Evolutionary conservation across 371 early-diverging fungal species (phyloP).

Genomic region (Mortierella sp.): DNA sequence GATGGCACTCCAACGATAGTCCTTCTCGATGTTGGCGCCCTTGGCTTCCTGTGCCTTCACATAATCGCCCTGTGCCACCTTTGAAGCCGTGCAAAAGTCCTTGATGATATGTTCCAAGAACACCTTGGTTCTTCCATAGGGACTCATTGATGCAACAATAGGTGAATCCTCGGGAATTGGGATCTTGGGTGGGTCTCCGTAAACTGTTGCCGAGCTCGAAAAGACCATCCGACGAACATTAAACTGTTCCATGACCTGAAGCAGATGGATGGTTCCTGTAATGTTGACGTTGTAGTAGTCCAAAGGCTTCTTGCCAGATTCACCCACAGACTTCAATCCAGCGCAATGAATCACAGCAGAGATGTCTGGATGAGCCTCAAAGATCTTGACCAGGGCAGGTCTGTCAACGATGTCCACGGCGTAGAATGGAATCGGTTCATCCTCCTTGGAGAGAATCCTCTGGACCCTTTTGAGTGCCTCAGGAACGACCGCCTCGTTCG

Average conservation of each 20-base stretch:
- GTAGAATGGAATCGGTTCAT: slow-evolving; percentile 72
- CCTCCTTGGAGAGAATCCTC: slow-evolving; percentile 42
- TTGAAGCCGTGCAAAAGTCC: slow-evolving; percentile 71
- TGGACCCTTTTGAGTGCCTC: slow-evolving; percentile 67
- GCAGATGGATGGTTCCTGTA: slow-evolving; percentile 66
- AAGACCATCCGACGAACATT: slow-evolving; percentile 70
- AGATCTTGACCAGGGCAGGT: slow-evolving; percentile 70
- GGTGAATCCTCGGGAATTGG: slow-evolving; percentile 57
- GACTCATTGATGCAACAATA: slow-evolving; percentile 72
- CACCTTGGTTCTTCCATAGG: slow-evolving; percentile 90
- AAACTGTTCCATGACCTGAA: slow-evolving; percentile 66
- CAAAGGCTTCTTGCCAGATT: slow-evolving; percentile 71
- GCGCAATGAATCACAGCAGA: slow-evolving; percentile 78
- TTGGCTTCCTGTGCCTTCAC: slow-evolving; percentile 15
- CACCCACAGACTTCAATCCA: slow-evolving; percentile 79
- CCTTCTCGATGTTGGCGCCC: slow-evolving; percentile 12
- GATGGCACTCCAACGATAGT: slow-evolving; percentile 72
- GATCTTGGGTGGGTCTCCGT: slow-evolving; percentile 56
- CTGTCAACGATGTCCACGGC: slow-evolving; percentile 76
- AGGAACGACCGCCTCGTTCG: slow-evolving; percentile 3
- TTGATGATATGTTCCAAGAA: slow-evolving; percentile 84
- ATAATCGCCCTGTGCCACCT: slow-evolving; percentile 31
- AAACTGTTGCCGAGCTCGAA: slow-evolving; percentile 79
- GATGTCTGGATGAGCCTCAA: slow-evolving; percentile 64
- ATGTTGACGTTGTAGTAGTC: slow-evolving; percentile 79